Base-by-base conservation (phyloP, 345 rosid species). In the Rhizophora apiculata region DNA sequence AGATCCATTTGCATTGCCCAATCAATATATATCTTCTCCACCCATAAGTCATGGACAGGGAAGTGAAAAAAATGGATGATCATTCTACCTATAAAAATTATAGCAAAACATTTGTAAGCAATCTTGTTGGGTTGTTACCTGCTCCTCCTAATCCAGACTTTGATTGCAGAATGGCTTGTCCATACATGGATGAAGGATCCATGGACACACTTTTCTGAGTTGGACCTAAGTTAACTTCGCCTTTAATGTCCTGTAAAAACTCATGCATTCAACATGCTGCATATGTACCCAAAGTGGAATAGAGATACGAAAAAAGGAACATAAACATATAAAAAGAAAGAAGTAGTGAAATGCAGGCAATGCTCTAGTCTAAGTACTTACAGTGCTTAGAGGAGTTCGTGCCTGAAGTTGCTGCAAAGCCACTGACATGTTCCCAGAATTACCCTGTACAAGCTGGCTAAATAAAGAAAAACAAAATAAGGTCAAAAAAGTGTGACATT, bases 371-470 rank as follows among this genome's bases (percentile, higher is more conserved):
- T 39, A 62, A 75, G 78, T 30, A 74, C 60, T 74, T 85, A 85
- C 90, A 52, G 78, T 39, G 51, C 75, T 69, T 13, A 80, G 29
- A 46, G 83, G 78, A 52, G 76, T 54, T 61, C 78, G 78, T 53
- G 81, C 71, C 74, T 79, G 87, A 59, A 82, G 82, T 73, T 77
- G 86, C 71, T 84, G 90, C 82, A 86, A 43, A 70, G 87, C 73
- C 15, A 79, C 70, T 52, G 87, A 72, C 62, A 82, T 80, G 74
- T 83, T 84, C 74, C 85, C 86, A 62, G 83, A 67, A 68, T 69
- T 84, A 70, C 85, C 82, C 60, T 86, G 93, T 68, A 79, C 75
- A 76, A 84, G 73, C 77, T 81, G 89, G 76, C 90, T 88, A 90
- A 79, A 55, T 71, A 37, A 56, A 63, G 56, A 61, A 60, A 18